Evolutionary conservation across 2,329 filamentous ascomycete genomes (phyloP), one percentile per base, ranked within the genome.

Genomic region (Magnaporthiopsis rhizophila): DNA sequence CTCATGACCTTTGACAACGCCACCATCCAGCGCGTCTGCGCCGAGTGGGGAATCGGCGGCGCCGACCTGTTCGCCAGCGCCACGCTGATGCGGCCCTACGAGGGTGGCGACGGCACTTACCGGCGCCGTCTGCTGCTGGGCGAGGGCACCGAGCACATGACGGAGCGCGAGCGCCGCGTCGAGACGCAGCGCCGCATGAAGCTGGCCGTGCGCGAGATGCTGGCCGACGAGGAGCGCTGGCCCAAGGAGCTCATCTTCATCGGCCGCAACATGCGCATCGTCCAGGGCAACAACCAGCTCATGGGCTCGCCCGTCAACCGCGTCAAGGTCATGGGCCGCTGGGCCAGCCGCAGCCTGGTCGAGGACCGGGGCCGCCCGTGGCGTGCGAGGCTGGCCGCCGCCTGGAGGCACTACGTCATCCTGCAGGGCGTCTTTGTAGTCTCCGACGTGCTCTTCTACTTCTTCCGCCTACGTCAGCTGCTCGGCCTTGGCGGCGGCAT

Each of bases 201-300:
- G 74, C 85, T 91, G 66, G 83, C 82, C 1, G 78, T 86, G 63
- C 80, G 83, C 45, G 84, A 86, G 66, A 87, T 97, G 65, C 83
- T 97, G 8, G 86, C 86, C 11, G 92, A 97, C 75, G 92, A 96
- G 76, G 87, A 88, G 58, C 92, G 93, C 74, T 94, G 91, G 87
- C 93, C 93, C 5, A 89, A 90, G 72, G 92, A 96, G 74, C 87
- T 97, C 65, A 87, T 97, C 71, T 97, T 97, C 75, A 92, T 97
- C 70, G 92, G 91, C 1, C 86, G 93, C 56, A 97, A 96, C 74
- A 86, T 97, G 81, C 86, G 93, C 63, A 97, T 97, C 71, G 92
- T 97, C 2, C 92, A 97, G 76, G 91, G 89, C 7, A 96, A 96
- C 76, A 96, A 97, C 74, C 92, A 96, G 73, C 94, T 90, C 76